A percentile compares a stretch with the other conserved stretches of the same genome.
These are phyloP conservation scores for Parsonsia alboflavescens DNA, from an alignment of 257 asterid genomes.

Conservation along the genomic window DNA sequence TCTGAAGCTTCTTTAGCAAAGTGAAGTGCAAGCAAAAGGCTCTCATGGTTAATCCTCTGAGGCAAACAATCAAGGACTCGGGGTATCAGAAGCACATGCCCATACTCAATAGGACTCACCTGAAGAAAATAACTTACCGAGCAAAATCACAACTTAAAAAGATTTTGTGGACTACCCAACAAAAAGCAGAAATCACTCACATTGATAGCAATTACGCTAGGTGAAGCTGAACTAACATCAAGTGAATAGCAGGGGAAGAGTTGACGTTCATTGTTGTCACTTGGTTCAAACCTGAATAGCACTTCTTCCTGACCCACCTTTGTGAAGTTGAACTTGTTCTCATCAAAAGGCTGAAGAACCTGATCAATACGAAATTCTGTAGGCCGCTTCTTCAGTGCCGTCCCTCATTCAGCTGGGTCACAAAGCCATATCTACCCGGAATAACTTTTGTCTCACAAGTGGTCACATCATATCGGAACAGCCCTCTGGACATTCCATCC, in stretches of 20 bases:
- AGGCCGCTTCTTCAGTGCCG: conserved; percentile 71
- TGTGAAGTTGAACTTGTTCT: conserved; percentile 60
- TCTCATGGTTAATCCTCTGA: conserved; percentile 47
- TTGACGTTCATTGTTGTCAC: conserved; percentile 26
- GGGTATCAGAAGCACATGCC: conserved; percentile 74
- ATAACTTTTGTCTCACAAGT: conserved; percentile 60
- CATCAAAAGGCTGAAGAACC: conserved; percentile 77
- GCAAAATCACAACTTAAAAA: conserved; percentile 10
- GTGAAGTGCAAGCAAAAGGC: conserved; percentile 51
- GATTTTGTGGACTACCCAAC: background rate
- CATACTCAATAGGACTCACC: conserved; percentile 90
- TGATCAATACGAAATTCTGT: conserved; percentile 64
- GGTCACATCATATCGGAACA: conserved; percentile 71
- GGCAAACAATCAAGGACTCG: conserved; percentile 59
- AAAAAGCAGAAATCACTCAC: conserved; percentile 33
- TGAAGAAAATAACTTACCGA: conserved; percentile 23
- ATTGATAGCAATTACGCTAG: conserved; percentile 57
- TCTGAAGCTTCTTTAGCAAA: conserved; percentile 54
- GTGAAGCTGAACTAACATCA: conserved; percentile 33
- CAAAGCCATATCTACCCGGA: conserved; percentile 56
- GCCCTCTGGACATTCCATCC: conserved; percentile 52
- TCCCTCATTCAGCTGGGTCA: conserved; percentile 83
- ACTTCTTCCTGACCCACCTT: conserved; percentile 75
- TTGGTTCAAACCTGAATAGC: conserved; percentile 64
- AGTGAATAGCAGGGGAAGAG: conserved; percentile 29